Evolutionary conservation across 139 green algal genomes (phyloP).

Genomic region (Chlorella ohadii): DNA sequence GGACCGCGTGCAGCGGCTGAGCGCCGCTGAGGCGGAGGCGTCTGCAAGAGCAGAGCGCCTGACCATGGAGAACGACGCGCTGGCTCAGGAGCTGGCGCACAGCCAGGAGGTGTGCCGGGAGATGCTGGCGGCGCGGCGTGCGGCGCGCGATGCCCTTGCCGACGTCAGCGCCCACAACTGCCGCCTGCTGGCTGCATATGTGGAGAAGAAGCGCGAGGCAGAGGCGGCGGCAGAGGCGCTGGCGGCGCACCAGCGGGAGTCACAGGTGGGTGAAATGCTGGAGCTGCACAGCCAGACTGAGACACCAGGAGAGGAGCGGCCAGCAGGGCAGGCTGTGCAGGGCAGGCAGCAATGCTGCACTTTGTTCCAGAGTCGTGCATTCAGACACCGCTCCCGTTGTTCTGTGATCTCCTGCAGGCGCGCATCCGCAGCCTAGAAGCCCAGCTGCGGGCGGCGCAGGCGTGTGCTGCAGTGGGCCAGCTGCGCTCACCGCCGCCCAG

Average conservation of each 20-base stretch:
- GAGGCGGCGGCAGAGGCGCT: not conserved
- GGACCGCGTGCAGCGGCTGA: constrained; percentile 14
- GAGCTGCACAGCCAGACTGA: too few relatives aligned
- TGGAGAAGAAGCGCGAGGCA: constrained; percentile 8
- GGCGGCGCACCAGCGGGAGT: constrained; percentile 2
- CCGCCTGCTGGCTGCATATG: constrained; percentile 19
- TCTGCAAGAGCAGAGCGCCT: not conserved
- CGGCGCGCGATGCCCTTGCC: constrained; percentile 24
- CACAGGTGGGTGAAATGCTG: not conserved
- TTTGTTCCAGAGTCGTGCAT: too few relatives aligned
- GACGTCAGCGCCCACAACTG: constrained; percentile 29
- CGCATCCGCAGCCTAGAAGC: constrained; percentile 1
- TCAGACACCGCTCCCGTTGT: too few relatives aligned
- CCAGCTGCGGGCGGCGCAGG: not conserved
- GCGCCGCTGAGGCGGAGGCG: not conserved
- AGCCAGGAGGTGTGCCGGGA: constrained; percentile 36
- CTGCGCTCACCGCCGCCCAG: constrained; percentile 6
- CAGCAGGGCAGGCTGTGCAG: too few relatives aligned
- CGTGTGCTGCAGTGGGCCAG: not conserved
- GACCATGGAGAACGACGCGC: constrained; percentile 13
- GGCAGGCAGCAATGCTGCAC: too few relatives aligned
- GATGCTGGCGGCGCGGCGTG: constrained; percentile 27
- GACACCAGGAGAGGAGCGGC: too few relatives aligned
- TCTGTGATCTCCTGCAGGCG: not conserved
- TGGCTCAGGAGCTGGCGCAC: constrained; percentile 20